These are phyloP conservation scores for Trichoderma cornu-damae DNA, from an alignment of 2,329 filamentous ascomycete genomes.

Conservation along the genomic window DNA sequence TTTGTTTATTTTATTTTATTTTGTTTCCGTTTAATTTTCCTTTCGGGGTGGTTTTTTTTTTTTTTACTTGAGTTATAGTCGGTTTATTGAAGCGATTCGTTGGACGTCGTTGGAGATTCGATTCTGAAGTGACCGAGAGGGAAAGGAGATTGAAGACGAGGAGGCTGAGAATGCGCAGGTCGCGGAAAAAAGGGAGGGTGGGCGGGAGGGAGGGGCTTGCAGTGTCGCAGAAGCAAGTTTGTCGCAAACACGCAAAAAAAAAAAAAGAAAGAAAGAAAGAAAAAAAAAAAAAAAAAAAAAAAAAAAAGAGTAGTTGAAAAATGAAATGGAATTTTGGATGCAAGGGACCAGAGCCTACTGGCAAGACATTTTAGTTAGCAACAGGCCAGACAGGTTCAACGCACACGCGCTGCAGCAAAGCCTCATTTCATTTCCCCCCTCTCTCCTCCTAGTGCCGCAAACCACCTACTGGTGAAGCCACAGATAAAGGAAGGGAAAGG, in stretches of 20 bases:
- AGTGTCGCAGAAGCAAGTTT: background rate
- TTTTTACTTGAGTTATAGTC: background rate
- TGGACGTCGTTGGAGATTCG: too few relatives aligned
- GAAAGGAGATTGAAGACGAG: background rate
- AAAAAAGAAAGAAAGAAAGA: background rate
- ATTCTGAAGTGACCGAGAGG: background rate
- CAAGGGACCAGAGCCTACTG: background rate
- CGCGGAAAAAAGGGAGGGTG: background rate
- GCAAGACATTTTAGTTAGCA: background rate
- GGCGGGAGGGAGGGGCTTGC: background rate
- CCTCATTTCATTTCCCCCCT: background rate
- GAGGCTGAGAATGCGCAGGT: background rate
- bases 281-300: background rate
- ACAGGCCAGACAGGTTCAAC: background rate
- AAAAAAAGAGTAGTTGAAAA: background rate
- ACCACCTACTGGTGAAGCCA: background rate
- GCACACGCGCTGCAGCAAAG: background rate
- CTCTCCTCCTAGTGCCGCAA: background rate
- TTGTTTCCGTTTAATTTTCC: too few relatives aligned
- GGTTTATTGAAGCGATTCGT: background rate
- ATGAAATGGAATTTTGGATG: conserved; percentile 4
- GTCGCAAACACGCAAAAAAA: background rate
- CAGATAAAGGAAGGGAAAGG: background rate
- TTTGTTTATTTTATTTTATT: too few relatives aligned
- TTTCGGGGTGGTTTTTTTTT: too few relatives aligned